Percentiles rank a stretch among this genome's conserved stretches.
Conservation (phyloP, 2,329 filamentous ascomycete genomes). For the Phaeomoniella chlamydospora region DNA sequence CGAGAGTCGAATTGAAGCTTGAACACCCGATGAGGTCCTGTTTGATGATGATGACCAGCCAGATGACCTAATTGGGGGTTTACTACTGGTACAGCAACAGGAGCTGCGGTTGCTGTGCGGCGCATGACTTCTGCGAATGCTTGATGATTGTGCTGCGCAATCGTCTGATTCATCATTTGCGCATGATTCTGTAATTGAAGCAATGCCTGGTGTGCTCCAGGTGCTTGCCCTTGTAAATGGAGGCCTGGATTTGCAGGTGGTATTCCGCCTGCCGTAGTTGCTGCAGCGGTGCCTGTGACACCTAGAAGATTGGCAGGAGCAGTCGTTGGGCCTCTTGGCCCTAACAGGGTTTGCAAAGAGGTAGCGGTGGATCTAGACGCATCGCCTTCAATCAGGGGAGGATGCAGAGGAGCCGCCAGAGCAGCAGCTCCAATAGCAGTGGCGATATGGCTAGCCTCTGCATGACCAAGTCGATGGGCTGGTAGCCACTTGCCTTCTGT, state of each 20-base stretch:
- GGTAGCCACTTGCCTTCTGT: slow-evolving; percentile 73
- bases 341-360: neutral
- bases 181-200: neutral
- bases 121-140: neutral
- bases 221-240: slow-evolving; percentile 1
- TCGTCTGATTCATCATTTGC: slow-evolving; percentile 1
- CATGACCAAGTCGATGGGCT: slow-evolving; percentile 60
- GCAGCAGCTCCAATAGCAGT: slow-evolving; percentile 3
- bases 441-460: slow-evolving; percentile 28
- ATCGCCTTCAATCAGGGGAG: neutral
- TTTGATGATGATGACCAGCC: neutral
- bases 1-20: slow-evolving; percentile 93
- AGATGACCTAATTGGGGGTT: neutral
- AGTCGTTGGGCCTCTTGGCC: neutral
- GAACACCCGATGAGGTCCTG: slow-evolving; percentile 54
- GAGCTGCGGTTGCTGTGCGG: neutral
- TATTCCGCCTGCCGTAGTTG: neutral
- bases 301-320: neutral
- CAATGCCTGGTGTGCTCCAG: slow-evolving; percentile 1
- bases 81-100: neutral
- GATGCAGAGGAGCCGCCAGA: slow-evolving; percentile 3
- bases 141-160: neutral
- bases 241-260: neutral
- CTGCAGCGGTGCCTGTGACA: neutral
- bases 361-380: neutral